These are phyloP conservation scores for Chaetomium tenue DNA, from an alignment of 495 filamentous ascomycete genomes.

Conservation along the genomic window DNA sequence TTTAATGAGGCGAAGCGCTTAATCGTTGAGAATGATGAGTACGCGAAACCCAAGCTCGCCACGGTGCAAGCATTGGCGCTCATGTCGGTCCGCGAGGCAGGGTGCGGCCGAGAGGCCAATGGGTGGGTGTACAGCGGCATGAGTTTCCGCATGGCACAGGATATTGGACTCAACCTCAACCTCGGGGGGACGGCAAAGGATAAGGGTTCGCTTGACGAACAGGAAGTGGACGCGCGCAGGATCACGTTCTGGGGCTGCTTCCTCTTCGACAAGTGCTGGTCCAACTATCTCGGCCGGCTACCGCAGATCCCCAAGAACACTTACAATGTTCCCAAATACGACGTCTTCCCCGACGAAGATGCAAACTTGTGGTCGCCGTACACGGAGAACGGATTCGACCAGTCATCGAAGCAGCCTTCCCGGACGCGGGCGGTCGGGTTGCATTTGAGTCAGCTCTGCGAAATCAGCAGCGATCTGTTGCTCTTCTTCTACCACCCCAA, in stretches of 20 bases:
- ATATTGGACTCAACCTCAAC: constrained; percentile 91
- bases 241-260: constrained; percentile 99
- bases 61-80: constrained; percentile 92
- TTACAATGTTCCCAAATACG: constrained; percentile 80
- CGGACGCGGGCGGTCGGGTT: constrained; percentile 78
- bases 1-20: constrained; percentile 92
- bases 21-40: constrained; percentile 87
- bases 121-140: constrained; percentile 99
- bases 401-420: constrained; percentile 71
- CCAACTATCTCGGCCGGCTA: constrained; percentile 91
- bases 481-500: constrained; percentile 86
- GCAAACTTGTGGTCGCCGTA: constrained; percentile 83
- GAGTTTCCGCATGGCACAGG: constrained; percentile 97
- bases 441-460: constrained; percentile 79
- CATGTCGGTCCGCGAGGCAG: constrained; percentile 96
- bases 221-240: constrained; percentile 82
- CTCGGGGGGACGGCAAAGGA: constrained; percentile 58
- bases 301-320: constrained; percentile 78
- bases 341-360: constrained; percentile 89
- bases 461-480: constrained; percentile 90
- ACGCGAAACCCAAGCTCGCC: constrained; percentile 84
- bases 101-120: constrained; percentile 90
- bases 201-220: constrained; percentile 64
- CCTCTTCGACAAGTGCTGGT: constrained; percentile 98
- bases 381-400: constrained; percentile 73